Evolutionary conservation across 176 grass and related monocot species (phyloP).

Genomic region (Eleusine coracana): DNA sequence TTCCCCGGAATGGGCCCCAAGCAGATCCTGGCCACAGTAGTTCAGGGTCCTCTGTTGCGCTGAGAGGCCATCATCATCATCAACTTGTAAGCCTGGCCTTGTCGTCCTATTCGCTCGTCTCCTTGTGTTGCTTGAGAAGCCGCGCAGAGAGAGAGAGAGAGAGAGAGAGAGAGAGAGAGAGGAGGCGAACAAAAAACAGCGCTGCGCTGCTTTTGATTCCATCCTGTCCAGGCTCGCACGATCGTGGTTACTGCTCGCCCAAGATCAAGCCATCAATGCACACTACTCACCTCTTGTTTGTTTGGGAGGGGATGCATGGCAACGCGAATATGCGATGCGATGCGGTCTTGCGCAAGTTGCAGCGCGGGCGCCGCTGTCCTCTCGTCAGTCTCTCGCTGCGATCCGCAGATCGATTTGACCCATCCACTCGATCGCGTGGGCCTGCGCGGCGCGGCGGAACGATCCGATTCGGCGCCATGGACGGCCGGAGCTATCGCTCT

Average conservation of each 20-base stretch:
- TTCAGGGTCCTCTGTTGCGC: not conserved
- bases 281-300: not conserved
- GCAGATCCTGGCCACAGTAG: constrained; percentile 15
- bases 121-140: not conserved
- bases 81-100: not conserved
- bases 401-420: not conserved
- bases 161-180: too few relatives aligned
- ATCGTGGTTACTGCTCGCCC: not conserved
- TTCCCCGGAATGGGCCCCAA: not conserved
- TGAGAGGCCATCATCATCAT: not conserved
- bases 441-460: not conserved
- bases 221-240: not conserved
- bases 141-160: too few relatives aligned
- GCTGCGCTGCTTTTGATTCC: not conserved
- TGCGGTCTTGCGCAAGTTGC: not conserved
- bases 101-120: not conserved
- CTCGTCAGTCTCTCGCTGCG: not conserved
- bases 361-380: not conserved
- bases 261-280: not conserved
- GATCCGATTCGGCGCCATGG: not conserved
- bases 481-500: not conserved
- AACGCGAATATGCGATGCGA: not conserved
- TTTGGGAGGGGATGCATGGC: not conserved
- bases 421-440: not conserved
- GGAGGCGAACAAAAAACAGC: not conserved